These are phyloP conservation scores for Angophora floribunda DNA, from an alignment of 345 rosid genomes.

Conservation along the genomic window DNA sequence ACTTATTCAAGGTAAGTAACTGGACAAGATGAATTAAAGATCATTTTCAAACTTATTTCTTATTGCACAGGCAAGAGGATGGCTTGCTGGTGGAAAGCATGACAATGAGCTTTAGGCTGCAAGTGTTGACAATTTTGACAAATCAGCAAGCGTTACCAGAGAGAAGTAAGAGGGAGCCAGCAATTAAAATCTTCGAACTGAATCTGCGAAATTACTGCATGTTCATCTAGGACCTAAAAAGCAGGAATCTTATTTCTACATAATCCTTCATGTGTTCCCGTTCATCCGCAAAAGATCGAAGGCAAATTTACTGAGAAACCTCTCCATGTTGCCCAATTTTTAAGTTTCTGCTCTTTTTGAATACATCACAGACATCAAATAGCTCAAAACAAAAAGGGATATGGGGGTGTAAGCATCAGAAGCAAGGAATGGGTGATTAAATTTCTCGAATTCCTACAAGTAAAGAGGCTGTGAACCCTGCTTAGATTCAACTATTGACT, in stretches of 20 bases:
- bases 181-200: not conserved
- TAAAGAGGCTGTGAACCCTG: not conserved
- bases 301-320: not conserved
- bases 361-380: not conserved
- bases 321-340: not conserved
- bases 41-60: not conserved
- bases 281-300: not conserved
- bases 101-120: not conserved
- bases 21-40: not conserved
- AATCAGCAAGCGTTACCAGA: not conserved
- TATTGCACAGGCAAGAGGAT: not conserved
- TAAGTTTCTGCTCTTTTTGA: not conserved
- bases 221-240: not conserved
- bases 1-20: not conserved
- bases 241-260: not conserved
- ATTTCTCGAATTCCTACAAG: not conserved
- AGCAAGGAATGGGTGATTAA: not conserved
- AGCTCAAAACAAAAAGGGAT: not conserved
- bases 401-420: not conserved
- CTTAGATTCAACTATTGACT: not conserved
- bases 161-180: not conserved
- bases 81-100: not conserved
- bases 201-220: not conserved
- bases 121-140: not conserved
- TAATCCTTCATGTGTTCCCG: not conserved